Conservation (phyloP, 768 basidiomycete species). For the Podaxis sp. region DNA sequence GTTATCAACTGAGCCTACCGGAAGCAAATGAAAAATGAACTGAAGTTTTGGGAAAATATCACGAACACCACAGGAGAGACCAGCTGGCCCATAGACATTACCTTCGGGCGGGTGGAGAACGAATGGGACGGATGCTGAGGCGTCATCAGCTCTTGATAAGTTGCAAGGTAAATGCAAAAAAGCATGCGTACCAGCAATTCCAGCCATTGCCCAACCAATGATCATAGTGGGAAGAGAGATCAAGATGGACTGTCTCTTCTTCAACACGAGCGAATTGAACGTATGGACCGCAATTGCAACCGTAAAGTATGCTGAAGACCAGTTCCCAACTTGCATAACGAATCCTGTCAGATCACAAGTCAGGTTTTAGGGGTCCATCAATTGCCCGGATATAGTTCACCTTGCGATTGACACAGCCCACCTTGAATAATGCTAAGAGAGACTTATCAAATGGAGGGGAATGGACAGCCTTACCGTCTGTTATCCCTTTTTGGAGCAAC, state of each 20-base stretch:
- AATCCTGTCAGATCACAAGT: constrained; percentile 35
- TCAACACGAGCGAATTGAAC: constrained; percentile 64
- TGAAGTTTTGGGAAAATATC: constrained; percentile 37
- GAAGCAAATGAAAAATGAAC: constrained; percentile 59
- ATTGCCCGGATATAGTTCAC: constrained; percentile 31
- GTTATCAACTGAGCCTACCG: constrained; percentile 40
- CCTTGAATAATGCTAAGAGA: constrained; percentile 30
- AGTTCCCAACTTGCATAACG: constrained; percentile 62
- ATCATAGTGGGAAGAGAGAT: constrained; percentile 41
- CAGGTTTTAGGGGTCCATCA: neutral
- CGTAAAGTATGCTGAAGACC: constrained; percentile 64
- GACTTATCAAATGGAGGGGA: neutral
- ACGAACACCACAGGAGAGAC: constrained; percentile 53
- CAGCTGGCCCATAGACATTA: constrained; percentile 49
- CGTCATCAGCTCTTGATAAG: neutral
- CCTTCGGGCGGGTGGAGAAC: constrained; percentile 27
- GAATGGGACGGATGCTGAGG: constrained; percentile 37
- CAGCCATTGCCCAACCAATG: constrained; percentile 56
- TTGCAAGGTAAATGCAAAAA: neutral
- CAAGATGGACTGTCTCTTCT: constrained; percentile 49
- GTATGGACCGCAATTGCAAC: constrained; percentile 65
- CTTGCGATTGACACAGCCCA: constrained; percentile 56
- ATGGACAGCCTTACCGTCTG: constrained; percentile 38
- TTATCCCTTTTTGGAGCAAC: constrained; percentile 43
- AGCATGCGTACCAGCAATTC: constrained; percentile 46